Evolutionary conservation across 2,329 filamentous ascomycete genomes (phyloP), one percentile per base, ranked within the genome.

Genomic region (Microcyclosporella mali): DNA sequence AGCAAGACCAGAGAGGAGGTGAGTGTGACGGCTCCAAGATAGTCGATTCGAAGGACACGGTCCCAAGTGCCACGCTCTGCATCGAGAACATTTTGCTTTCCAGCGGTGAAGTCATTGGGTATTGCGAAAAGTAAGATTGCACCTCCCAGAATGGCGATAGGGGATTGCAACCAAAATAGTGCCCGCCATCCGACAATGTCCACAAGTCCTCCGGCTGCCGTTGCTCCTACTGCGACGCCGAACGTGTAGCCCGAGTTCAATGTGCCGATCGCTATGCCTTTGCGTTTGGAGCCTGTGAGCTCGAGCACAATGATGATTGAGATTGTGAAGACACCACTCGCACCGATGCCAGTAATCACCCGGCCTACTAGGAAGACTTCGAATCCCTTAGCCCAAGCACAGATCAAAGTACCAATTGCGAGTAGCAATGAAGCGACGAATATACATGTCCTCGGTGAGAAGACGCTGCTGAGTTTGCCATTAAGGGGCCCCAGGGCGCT

Each of bases 251-350:
- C 79, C 0, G 81, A 74, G 55, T 90, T 92, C 15, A 86, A 72
- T 31, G 87, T 63, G 1, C 85, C 87, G 47, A 94, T 77, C 43
- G 81, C 85, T 15, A 92, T 51, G 0, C 87, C 88, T 44, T 87
- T 73, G 3, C 78, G 72, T 50, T 78, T 79, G 47, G 79, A 77
- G 16, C 74, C 78, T 0, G 81, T 77, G 48, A 92, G 67, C 59
- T 90, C 82, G n/a, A 92, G 73, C 0, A 86, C 79, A 16, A 90
- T 70, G 36, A 94, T 86, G 35, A 87, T 78, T 1, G 81, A 75
- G 6, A 89, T 74, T 0, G 83, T 82, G 66, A 88, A 78, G 36
- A 88, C 75, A 0, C 85, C 84, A 2, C 82, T 82, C 12, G 75
- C 81, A 1, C 85, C 87, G 7, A 79, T 61, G 0, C 87, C 87